Evolutionary conservation across 306 rosid genomes (phyloP), one percentile per base, ranked within the genome.

Genomic region (Cercis canadensis): DNA sequence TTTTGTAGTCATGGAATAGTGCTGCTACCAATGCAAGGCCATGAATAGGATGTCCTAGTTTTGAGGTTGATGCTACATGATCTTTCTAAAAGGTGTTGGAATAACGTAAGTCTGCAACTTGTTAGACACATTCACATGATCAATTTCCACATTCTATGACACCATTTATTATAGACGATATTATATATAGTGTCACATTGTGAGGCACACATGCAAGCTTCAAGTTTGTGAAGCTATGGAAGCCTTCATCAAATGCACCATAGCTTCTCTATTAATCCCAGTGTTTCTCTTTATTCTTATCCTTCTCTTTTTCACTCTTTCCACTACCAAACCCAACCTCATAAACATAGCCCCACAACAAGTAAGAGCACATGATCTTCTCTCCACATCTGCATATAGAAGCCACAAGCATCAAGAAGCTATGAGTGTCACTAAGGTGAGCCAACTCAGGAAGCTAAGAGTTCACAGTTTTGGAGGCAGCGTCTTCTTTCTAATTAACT

Each of bases 81-180:
- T 46, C 34, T 69, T 32, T 50, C 50, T 31, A 50, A 34, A 69
- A 61, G 61, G n/a, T 37, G 19, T 18, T 61, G 47, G 29, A 69
- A 62, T 61, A 76, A 69, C 81, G 13, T 62, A 33, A 57, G 65
- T 43, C 36, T 69, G 36, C 70, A 18, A 60, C 58, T 67, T 69
- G 71, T 33, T 61, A 53, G 43, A 52, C 81, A 69, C 36, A 33
- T 51, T 62, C 81, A 76, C 81, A 69, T 69, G 76, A 8, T 44
- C 15, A n/a, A n/a, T n/a, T 13, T 44, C 50, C 50, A 11, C 50
- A 44, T 8, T 13, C 5, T 4, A 44, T 44, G 50, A 4, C 1
- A 11, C 5, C 50, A 44, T 10, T 11, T 4, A 44, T 13, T 10
- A 3, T 8, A 49, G 3, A 49, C 54, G 7, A 24, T 24, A 58